These are phyloP conservation scores for Pseudocercospora pini-densiflorae DNA, from an alignment of 2,329 filamentous ascomycete genomes.

Conservation along the genomic window DNA sequence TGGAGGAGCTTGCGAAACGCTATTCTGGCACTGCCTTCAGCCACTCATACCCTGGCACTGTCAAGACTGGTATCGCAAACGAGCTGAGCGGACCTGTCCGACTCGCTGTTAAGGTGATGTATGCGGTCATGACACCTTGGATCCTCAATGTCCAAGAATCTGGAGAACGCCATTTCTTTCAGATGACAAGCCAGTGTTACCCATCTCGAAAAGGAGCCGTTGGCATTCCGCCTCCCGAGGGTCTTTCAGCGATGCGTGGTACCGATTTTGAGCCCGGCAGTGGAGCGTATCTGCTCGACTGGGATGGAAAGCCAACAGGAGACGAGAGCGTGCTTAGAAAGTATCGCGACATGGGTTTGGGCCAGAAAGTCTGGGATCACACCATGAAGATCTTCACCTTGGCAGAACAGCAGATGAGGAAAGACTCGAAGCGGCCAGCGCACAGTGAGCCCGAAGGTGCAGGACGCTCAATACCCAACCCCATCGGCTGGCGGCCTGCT, in stretches of 20 bases:
- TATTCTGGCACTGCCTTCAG: slow-evolving; percentile 55
- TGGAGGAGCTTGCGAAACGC: slow-evolving; percentile 55
- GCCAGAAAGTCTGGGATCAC: slow-evolving; percentile 43
- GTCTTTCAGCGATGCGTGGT: slow-evolving; percentile 35
- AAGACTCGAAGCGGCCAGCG: slow-evolving; percentile 35
- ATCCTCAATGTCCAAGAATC: slow-evolving; percentile 46
- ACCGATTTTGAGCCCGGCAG: slow-evolving; percentile 40
- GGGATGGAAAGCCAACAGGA: slow-evolving; percentile 43
- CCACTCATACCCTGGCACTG: slow-evolving; percentile 55
- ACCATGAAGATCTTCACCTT: slow-evolving; percentile 41
- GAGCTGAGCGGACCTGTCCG: slow-evolving; percentile 40
- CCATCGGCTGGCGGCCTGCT: slow-evolving; percentile 17
- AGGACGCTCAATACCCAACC: slow-evolving; percentile 33
- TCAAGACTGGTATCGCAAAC: slow-evolving; percentile 52
- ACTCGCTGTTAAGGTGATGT: slow-evolving; percentile 41
- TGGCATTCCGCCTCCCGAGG: slow-evolving; percentile 38
- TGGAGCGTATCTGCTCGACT: slow-evolving; percentile 45
- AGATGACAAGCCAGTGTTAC: slow-evolving; percentile 43
- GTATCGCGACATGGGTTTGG: slow-evolving; percentile 39
- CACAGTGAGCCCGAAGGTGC: slow-evolving; percentile 33
- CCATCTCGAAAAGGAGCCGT: slow-evolving; percentile 31
- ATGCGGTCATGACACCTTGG: slow-evolving; percentile 44
- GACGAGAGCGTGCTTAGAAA: slow-evolving; percentile 38
- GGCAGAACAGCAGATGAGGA: slow-evolving; percentile 33
- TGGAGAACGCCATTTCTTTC: slow-evolving; percentile 53